Conservation (phyloP, 2,329 filamentous ascomycete genomes). For the Fusarium sororula region DNA sequence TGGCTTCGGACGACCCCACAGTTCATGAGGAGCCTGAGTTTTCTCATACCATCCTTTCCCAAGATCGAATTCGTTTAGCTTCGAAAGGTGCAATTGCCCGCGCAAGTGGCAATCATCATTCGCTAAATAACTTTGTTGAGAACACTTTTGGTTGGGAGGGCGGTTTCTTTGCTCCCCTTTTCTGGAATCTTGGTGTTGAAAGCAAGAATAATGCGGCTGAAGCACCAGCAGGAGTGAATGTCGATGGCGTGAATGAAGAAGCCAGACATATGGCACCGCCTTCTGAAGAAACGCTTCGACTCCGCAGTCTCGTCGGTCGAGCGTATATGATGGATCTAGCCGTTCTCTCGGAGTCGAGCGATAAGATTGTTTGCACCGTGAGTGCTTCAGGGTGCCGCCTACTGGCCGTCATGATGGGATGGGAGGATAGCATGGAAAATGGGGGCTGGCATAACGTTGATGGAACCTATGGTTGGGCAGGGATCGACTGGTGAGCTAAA, state of each 20-base stretch:
- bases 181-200: slow-evolving; percentile 76
- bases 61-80: slow-evolving; percentile 80
- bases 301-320: slow-evolving; percentile 79
- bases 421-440: slow-evolving; percentile 71
- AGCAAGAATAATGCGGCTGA: slow-evolving; percentile 53
- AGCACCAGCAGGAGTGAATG: slow-evolving; percentile 41
- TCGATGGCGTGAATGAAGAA: slow-evolving; percentile 39
- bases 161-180: slow-evolving; percentile 83
- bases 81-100: slow-evolving; percentile 63
- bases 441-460: slow-evolving; percentile 83
- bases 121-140: slow-evolving; percentile 74
- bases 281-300: slow-evolving; percentile 65
- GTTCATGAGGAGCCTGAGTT: slow-evolving; percentile 76
- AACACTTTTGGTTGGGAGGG: slow-evolving; percentile 88
- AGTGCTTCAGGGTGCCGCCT: slow-evolving; percentile 77
- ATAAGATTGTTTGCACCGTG: slow-evolving; percentile 79
- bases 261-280: slow-evolving; percentile 45
- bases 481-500: slow-evolving; percentile 48
- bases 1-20: slow-evolving; percentile 84
- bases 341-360: slow-evolving; percentile 73
- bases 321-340: slow-evolving; percentile 84
- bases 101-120: slow-evolving; percentile 54
- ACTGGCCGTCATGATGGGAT: slow-evolving; percentile 87
- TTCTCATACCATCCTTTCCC: slow-evolving; percentile 66
- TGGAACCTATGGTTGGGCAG: slow-evolving; percentile 71